Base-by-base conservation (phyloP, 1,284 basidiomycete species). In the Hemileia vastatrix region DNA sequence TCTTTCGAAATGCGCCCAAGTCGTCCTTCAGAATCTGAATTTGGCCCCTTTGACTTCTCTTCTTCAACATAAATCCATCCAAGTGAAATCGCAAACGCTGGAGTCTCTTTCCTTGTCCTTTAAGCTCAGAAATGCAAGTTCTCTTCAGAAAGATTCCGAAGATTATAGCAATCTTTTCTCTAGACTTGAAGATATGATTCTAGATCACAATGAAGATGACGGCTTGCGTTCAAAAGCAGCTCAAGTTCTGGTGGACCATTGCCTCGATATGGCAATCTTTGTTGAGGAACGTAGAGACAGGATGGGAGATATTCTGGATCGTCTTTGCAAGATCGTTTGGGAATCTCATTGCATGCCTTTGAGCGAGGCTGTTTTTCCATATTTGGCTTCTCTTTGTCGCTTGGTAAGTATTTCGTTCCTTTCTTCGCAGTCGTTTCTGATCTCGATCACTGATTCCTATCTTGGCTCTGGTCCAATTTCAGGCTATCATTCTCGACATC, bases 291-390 rank as follows among this genome's bases (percentile, higher is more conserved):
- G 15, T 40, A 9, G 15, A 40, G 36, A 40, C 11, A 40, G 15
- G 9, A 15, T 15, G 8, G 9, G 36, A 15, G 9, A 40, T 11
- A 15, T 40, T 15, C 11, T 40, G 36, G 36, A 40, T 40, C 11
- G 8, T 40, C 36, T 40, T 15, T 40, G 36, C 15, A 15, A 15
- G 15, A 40, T 40, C 36, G 36, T 40, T 11, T 40, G 9, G 36
- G 15, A 40, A 15, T 40, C 67, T 4, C 56, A 63, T 8, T 65
- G 63, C 36, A 64, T 66, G 15, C 64, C 66, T 1, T 44, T 72
- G 24, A 64, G 68, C 32, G 68, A 72, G 51, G 69, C 68, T 19
- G 64, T 72, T 3, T n/a, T n/a, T n/a, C n/a, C n/a, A n/a, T n/a
- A n/a, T n/a, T n/a, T n/a, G n/a, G n/a, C n/a, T n/a, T n/a, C n/a